Evolutionary conservation across 371 early-diverging fungal species (phyloP).

Genomic region (Umbelopsis sp.): DNA sequence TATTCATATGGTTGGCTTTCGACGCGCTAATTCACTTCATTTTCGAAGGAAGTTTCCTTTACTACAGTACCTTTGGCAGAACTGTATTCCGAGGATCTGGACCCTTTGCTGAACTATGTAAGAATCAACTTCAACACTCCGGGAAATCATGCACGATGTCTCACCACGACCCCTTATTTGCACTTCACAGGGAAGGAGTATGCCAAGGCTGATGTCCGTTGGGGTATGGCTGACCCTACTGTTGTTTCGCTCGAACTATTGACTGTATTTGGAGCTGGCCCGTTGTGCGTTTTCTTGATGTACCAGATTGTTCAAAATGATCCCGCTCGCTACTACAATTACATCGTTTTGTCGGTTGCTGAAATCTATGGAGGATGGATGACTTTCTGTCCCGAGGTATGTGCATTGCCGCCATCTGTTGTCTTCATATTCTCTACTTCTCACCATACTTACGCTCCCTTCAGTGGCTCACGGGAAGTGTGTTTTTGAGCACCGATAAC

Average conservation of each 20-base stretch:
- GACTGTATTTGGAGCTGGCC: slow-evolving; percentile 30
- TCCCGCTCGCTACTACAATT: slow-evolving; percentile 33
- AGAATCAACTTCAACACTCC: neutral
- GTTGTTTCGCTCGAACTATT: slow-evolving; percentile 37
- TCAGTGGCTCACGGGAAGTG: slow-evolving; percentile 31
- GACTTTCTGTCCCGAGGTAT: slow-evolving; percentile 39
- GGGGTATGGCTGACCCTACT: slow-evolving; percentile 36
- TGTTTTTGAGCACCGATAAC: slow-evolving; percentile 31
- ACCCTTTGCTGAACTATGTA: slow-evolving; percentile 35
- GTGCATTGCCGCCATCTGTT: neutral
- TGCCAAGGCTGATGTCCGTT: slow-evolving; percentile 42
- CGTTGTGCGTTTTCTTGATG: slow-evolving; percentile 28
- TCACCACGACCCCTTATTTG: neutral
- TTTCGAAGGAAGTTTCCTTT: slow-evolving; percentile 38
- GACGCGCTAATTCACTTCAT: slow-evolving; percentile 38
- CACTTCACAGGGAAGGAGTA: slow-evolving; percentile 38
- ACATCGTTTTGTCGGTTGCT: slow-evolving; percentile 31
- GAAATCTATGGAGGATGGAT: slow-evolving; percentile 44
- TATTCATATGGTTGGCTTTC: slow-evolving; percentile 35
- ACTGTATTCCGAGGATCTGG: slow-evolving; percentile 29
- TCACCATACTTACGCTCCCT: neutral
- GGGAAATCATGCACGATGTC: neutral
- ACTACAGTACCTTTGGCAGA: slow-evolving; percentile 31
- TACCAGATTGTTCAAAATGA: slow-evolving; percentile 25
- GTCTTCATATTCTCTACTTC: neutral